phyloP scores from a whole-genome alignment of 1,139 yeast species.

The Sugiyamaella neomexicana region DNA sequence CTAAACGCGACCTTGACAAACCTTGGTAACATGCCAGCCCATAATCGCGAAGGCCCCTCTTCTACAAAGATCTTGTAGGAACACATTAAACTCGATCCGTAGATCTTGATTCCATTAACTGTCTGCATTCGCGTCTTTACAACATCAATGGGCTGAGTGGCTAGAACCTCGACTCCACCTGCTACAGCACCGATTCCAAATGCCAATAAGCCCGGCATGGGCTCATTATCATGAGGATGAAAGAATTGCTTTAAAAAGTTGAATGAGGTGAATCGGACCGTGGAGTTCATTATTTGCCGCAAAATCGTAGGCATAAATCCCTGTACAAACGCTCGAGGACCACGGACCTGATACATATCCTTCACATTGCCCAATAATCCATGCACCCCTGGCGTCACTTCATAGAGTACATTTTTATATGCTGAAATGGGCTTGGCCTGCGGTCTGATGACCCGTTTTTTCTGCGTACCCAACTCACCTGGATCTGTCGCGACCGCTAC shows the following conservation, averaged over 20 bases:
- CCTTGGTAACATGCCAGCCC: conserved; percentile 82
- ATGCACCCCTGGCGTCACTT: conserved; percentile 28
- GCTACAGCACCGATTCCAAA: conserved; percentile 39
- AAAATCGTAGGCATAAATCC: conserved; percentile 79
- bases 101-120: conserved; percentile 57
- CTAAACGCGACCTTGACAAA: conserved; percentile 73
- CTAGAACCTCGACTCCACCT: conserved; percentile 68
- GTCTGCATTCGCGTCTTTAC: conserved; percentile 87
- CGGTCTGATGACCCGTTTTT: conserved; percentile 22
- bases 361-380: conserved; percentile 34
- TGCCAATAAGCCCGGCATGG: conserved; percentile 29
- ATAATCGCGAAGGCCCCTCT: conserved; percentile 64
- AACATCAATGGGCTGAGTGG: conserved; percentile 91
- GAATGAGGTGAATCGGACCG: conserved; percentile 82
- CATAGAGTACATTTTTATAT: conserved; percentile 12
- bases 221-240: conserved; percentile 42
- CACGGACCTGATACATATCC: conserved; percentile 71
- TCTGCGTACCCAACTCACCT: neutral
- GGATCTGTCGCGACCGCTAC: neutral
- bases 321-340: conserved; percentile 73
- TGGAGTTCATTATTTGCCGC: conserved; percentile 76
- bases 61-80: conserved; percentile 67
- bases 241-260: conserved; percentile 65
- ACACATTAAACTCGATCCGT: conserved; percentile 66
- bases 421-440: conserved; percentile 14